Percentiles rank a stretch among this genome's conserved stretches.
Conservation (phyloP, 1,284 basidiomycete genomes). For the Apiotrichum siamense region DNA sequence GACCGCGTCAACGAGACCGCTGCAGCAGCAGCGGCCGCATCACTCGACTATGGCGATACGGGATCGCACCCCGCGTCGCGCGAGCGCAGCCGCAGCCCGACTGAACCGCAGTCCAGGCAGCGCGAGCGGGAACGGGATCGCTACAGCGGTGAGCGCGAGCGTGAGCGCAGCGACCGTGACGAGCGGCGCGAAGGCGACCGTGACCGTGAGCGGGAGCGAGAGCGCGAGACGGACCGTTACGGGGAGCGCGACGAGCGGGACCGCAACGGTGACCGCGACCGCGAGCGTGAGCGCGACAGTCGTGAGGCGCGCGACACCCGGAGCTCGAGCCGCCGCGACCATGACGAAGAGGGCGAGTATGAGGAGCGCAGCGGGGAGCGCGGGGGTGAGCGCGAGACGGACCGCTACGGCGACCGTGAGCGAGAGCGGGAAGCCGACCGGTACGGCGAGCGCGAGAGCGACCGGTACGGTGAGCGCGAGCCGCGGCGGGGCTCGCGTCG, state of each 20-base stretch:
- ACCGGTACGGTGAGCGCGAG: constrained; percentile 5
- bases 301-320: neutral
- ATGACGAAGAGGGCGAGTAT: constrained; percentile 10
- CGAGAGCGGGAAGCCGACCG: constrained; percentile 9
- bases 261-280: constrained; percentile 7
- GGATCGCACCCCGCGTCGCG: constrained; percentile 12
- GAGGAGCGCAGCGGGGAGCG: constrained; percentile 3
- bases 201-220: neutral
- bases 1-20: constrained; percentile 34
- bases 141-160: neutral
- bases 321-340: constrained; percentile 7
- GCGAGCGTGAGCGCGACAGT: constrained; percentile 4
- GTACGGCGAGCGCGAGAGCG: constrained; percentile 11
- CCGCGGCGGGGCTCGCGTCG: neutral
- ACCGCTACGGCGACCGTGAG: constrained; percentile 4
- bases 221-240: constrained; percentile 5
- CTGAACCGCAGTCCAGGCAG: neutral
- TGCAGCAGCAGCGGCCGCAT: constrained; percentile 14
- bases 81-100: constrained; percentile 2
- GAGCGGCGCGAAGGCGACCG: constrained; percentile 11
- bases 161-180: constrained; percentile 7
- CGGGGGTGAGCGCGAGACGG: constrained; percentile 5
- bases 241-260: constrained; percentile 9
- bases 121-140: constrained; percentile 6
- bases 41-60: constrained; percentile 35